phyloP scores from a whole-genome alignment of 2,329 filamentous ascomycete species.

The Alternaria sp. region DNA sequence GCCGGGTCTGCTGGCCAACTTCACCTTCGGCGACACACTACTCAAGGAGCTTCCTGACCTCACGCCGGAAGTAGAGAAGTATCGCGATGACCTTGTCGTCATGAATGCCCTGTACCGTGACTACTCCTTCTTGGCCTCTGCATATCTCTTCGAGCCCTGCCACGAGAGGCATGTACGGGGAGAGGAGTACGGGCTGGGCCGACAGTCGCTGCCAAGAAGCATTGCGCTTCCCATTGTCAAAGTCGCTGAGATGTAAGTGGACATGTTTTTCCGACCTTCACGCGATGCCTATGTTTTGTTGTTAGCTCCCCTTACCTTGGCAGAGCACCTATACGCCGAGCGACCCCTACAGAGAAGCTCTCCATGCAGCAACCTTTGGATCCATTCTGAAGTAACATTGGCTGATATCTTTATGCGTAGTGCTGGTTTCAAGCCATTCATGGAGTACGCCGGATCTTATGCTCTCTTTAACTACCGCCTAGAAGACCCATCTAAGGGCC shows the following conservation, averaged over 20 bases:
- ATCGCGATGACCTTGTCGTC: conserved; percentile 74
- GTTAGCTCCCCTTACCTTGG: background rate
- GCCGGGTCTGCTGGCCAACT: conserved; percentile 78
- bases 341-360: background rate
- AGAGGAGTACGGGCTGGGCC: conserved; percentile 78
- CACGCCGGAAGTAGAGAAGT: conserved; percentile 74
- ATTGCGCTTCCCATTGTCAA: conserved; percentile 84
- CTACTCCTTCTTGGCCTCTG: conserved; percentile 89
- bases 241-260: conserved; percentile 82
- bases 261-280: background rate
- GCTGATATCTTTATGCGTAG: conserved; percentile 49
- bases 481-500: conserved; percentile 62
- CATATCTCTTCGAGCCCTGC: conserved; percentile 91
- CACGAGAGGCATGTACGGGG: conserved; percentile 74
- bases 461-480: conserved; percentile 70
- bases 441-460: conserved; percentile 78
- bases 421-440: conserved; percentile 85
- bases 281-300: background rate
- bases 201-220: conserved; percentile 74
- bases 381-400: background rate
- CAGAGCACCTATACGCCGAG: background rate
- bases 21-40: conserved; percentile 77
- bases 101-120: conserved; percentile 90
- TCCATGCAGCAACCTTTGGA: background rate
- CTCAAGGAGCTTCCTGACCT: conserved; percentile 79